phyloP scores from a whole-genome alignment of 139 green algal species.

The Coccomyxa sp. region DNA sequence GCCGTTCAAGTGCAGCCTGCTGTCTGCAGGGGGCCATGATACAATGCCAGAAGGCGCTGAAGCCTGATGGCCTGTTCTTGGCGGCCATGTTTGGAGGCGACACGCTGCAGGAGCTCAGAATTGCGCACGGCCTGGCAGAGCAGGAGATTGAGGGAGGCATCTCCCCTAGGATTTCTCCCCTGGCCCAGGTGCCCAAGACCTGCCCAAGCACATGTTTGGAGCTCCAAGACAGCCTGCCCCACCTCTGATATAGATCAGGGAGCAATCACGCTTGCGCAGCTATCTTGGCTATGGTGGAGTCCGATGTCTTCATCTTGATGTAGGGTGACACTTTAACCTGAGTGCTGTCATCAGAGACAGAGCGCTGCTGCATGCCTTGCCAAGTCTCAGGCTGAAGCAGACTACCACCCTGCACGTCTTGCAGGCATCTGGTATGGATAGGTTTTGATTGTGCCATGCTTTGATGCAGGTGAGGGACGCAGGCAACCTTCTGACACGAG shows the following conservation, averaged over 20 bases:
- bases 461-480: constrained; percentile 65
- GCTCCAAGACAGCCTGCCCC: too few species aligned
- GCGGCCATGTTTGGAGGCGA: constrained; percentile 69
- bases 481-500: constrained; percentile 67
- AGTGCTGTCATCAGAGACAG: not conserved
- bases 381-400: not conserved
- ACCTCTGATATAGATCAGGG: too few species aligned
- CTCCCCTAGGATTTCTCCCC: constrained; percentile 64
- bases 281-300: too few species aligned
- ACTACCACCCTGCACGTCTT: not conserved
- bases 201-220: too few species aligned
- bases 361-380: not conserved
- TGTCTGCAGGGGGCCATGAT: constrained; percentile 53
- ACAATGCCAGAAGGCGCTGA: constrained; percentile 56
- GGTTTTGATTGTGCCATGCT: not conserved
- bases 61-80: constrained; percentile 79
- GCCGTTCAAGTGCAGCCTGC: not conserved
- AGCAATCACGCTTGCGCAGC: too few species aligned
- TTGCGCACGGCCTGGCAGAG: constrained; percentile 71
- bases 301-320: too few species aligned
- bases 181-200: constrained; percentile 73
- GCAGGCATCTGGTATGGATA: too few species aligned
- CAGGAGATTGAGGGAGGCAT: constrained; percentile 77
- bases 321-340: too few species aligned
- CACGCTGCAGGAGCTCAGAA: constrained; percentile 71